Conservation (phyloP, 495 filamentous ascomycete genomes). For the Xylaria nigripes region DNA sequence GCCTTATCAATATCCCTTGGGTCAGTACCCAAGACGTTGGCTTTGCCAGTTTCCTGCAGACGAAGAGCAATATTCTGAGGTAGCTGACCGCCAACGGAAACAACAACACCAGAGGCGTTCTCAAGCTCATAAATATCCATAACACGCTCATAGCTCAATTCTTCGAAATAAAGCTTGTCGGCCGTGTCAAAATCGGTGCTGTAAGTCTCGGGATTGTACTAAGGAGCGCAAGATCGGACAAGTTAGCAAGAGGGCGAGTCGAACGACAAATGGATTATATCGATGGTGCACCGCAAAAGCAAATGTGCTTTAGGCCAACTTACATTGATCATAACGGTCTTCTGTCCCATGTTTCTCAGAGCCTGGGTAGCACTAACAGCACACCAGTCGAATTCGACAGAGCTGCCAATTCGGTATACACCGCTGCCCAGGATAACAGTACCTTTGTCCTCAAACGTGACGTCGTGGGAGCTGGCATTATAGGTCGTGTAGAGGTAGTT, state of each 20-base stretch:
- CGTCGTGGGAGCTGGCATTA: constrained; percentile 91
- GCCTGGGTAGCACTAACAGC: constrained; percentile 89
- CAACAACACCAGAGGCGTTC: constrained; percentile 77
- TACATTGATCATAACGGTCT: constrained; percentile 95
- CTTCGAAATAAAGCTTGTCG: constrained; percentile 96
- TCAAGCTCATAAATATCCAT: constrained; percentile 99
- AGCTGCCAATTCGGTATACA: constrained; percentile 94
- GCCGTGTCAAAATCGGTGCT: constrained; percentile 84
- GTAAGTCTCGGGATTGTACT: constrained; percentile 15
- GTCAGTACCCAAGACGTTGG: constrained; percentile 84
- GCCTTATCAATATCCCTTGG: constrained; percentile 93
- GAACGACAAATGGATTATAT: not conserved
- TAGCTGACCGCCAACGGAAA: constrained; percentile 91
- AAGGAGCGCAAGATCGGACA: not conserved
- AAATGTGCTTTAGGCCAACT: constrained; percentile 8
- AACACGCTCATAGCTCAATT: constrained; percentile 92
- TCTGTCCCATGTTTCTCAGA: constrained; percentile 81
- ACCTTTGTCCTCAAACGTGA: constrained; percentile 90
- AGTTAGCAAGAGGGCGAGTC: not conserved
- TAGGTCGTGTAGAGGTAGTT: constrained; percentile 99
- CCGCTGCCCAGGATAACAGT: constrained; percentile 84
- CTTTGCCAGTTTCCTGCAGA: constrained; percentile 83
- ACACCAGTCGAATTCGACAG: constrained; percentile 99
- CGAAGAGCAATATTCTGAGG: constrained; percentile 95
- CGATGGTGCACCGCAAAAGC: not conserved